Evolutionary conservation across 2,329 filamentous ascomycete species (phyloP).

Genomic region (Ophiosphaerella korrae): DNA sequence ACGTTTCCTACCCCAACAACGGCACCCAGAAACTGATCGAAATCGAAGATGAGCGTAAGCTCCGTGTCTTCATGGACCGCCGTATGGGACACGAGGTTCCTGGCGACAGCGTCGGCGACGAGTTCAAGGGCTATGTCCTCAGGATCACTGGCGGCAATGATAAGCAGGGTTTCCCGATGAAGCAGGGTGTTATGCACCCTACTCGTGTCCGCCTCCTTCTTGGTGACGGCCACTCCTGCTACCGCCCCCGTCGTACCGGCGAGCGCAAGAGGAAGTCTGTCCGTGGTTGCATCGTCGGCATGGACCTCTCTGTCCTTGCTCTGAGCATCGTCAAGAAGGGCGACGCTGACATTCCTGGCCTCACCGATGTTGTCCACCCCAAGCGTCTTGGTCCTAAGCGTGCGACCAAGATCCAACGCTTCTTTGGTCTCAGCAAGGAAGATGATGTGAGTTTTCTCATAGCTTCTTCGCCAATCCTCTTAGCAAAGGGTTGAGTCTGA

Average conservation of each 20-base stretch:
- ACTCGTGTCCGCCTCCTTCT: slow-evolving; percentile 98
- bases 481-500: slow-evolving; percentile 54
- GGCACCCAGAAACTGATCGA: slow-evolving; percentile 99
- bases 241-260: slow-evolving; percentile 94
- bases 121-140: slow-evolving; percentile 99
- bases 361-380: slow-evolving; percentile 97
- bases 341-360: slow-evolving; percentile 88
- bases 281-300: slow-evolving; percentile 97
- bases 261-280: slow-evolving; percentile 99
- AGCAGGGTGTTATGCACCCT: slow-evolving; percentile 99
- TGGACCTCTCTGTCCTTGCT: slow-evolving; percentile 92
- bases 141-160: slow-evolving; percentile 99
- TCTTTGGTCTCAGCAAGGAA: slow-evolving; percentile 99
- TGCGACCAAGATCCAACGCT: slow-evolving; percentile 99
- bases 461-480: slow-evolving; percentile 69
- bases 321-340: slow-evolving; percentile 98
- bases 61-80: slow-evolving; percentile 98
- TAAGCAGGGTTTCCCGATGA: slow-evolving; percentile 99
- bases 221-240: slow-evolving; percentile 96
- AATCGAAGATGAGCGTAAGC: slow-evolving; percentile 98
- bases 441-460: slow-evolving; percentile 89
- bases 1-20: slow-evolving; percentile 93
- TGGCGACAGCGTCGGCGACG: slow-evolving; percentile 93
- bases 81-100: slow-evolving; percentile 92
- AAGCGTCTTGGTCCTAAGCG: slow-evolving; percentile 99